Evolutionary conservation across 2,329 filamentous ascomycete genomes (phyloP).

Genomic region (Thelonectria olida): DNA sequence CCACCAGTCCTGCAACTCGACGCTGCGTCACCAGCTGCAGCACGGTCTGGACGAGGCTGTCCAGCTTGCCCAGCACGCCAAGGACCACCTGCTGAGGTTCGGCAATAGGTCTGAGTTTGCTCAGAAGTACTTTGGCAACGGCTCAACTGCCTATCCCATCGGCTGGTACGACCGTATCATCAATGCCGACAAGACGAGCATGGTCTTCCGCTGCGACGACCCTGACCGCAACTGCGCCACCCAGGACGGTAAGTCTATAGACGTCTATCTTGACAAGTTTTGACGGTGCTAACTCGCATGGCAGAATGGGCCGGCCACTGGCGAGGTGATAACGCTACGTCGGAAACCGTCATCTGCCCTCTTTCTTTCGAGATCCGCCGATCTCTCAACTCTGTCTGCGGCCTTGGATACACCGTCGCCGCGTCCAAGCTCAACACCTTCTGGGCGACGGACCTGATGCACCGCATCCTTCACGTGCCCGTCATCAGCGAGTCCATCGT

Average conservation of each 20-base stretch:
- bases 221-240: slow-evolving; percentile 70
- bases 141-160: slow-evolving; percentile 64
- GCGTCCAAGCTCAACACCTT: slow-evolving; percentile 65
- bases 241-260: slow-evolving; percentile 50
- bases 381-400: slow-evolving; percentile 68
- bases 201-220: slow-evolving; percentile 75
- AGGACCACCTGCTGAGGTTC: slow-evolving; percentile 67
- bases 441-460: slow-evolving; percentile 73
- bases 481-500: slow-evolving; percentile 67
- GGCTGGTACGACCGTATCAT: slow-evolving; percentile 71
- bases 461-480: slow-evolving; percentile 72
- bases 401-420: slow-evolving; percentile 69
- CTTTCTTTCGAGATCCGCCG: slow-evolving; percentile 67
- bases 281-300: background rate
- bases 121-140: slow-evolving; percentile 73
- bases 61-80: slow-evolving; percentile 66
- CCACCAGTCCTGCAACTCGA: slow-evolving; percentile 73
- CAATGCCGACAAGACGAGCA: slow-evolving; percentile 63
- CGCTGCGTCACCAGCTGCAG: slow-evolving; percentile 64
- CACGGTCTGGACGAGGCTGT: slow-evolving; percentile 67
- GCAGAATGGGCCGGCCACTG: slow-evolving; percentile 74
- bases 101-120: slow-evolving; percentile 68
- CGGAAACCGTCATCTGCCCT: slow-evolving; percentile 75
- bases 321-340: slow-evolving; percentile 70
- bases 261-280: too few relatives aligned